Evolutionary conservation across 2,329 filamentous ascomycete genomes (phyloP).

Genomic region (Venturia asperata): DNA sequence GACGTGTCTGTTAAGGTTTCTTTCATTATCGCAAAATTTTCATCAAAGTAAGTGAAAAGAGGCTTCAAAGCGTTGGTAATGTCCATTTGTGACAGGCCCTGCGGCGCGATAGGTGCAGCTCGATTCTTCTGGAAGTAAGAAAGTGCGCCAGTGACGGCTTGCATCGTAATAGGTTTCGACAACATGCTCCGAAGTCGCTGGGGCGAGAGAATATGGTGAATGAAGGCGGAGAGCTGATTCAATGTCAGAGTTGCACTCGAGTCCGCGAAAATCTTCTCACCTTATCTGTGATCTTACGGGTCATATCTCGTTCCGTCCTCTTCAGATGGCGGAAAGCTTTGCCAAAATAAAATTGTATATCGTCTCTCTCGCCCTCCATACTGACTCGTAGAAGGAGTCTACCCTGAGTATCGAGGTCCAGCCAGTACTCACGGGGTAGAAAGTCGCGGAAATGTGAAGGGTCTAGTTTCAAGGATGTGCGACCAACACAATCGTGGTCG

Average conservation of each 20-base stretch:
- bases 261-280: slow-evolving; percentile 37
- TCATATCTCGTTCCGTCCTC: slow-evolving; percentile 95
- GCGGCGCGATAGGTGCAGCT: slow-evolving; percentile 38
- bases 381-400: slow-evolving; percentile 82
- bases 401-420: slow-evolving; percentile 93
- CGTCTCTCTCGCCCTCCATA: slow-evolving; percentile 97
- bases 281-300: slow-evolving; percentile 95
- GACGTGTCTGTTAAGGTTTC: slow-evolving; percentile 87
- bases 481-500: slow-evolving; percentile 93
- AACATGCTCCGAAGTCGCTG: slow-evolving; percentile 71
- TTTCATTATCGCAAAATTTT: slow-evolving; percentile 99
- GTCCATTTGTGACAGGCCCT: slow-evolving; percentile 61
- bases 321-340: slow-evolving; percentile 94
- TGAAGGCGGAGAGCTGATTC: slow-evolving; percentile 76
- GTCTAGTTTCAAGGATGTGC: slow-evolving; percentile 96
- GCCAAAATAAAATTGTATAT: slow-evolving; percentile 97
- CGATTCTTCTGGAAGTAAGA: slow-evolving; percentile 50
- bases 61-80: slow-evolving; percentile 75
- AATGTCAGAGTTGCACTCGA: slow-evolving; percentile 20
- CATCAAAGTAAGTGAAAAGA: slow-evolving; percentile 90
- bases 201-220: slow-evolving; percentile 78
- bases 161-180: slow-evolving; percentile 63
- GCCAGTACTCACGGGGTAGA: slow-evolving; percentile 91
- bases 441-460: slow-evolving; percentile 97
- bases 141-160: slow-evolving; percentile 67